Evolutionary conservation across 257 asterid genomes (phyloP), one percentile per base, ranked within the genome.

Genomic region (Solanum sejunctum): DNA sequence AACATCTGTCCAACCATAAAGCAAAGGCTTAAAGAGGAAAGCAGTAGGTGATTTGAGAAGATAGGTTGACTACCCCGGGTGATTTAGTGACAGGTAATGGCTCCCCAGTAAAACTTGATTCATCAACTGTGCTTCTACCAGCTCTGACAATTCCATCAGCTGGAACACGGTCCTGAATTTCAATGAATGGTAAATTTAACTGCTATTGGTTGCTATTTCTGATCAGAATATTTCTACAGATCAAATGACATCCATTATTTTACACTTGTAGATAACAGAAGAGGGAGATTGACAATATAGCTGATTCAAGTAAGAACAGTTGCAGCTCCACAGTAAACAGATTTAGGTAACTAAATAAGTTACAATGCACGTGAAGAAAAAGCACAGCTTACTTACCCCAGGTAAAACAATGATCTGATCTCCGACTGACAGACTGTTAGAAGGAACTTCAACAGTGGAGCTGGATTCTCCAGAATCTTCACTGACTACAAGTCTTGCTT

Each of bases 41-140:
- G 21, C 45, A 78, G 83, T 36, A 26, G 20, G 61, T 28, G 49
- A 52, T 26, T 26, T 23, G 83, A 78, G 83, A 81, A 39, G 83
- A 84, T 84, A 64, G 85, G 52, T 83, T 87, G 85, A 87, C 91
- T 91, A 95, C 99, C 98, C 98, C 99, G n/a, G 98, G 96, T 93
- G 95, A 93, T 88, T 97, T 97, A 43, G 97, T 91, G 84, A 95
- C 97, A 23, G 99, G 99, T 69, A 97, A 88, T 73, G 98, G 98
- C 88, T 97, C 99, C 89, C 99, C 99, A 6, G 98, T 94, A 88
- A 97, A 94, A 88, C 98, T 97, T 85, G 99, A 97, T 91, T 97
- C 99, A 10, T 97, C 99, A 73, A 95, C 98, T 80, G 95, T 93
- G 93, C 98, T 97, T 92, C 99, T 92, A 87, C 99, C 99, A 45